Base-by-base conservation (phyloP, 768 basidiomycete species). In the Lentinula edodes region DNA sequence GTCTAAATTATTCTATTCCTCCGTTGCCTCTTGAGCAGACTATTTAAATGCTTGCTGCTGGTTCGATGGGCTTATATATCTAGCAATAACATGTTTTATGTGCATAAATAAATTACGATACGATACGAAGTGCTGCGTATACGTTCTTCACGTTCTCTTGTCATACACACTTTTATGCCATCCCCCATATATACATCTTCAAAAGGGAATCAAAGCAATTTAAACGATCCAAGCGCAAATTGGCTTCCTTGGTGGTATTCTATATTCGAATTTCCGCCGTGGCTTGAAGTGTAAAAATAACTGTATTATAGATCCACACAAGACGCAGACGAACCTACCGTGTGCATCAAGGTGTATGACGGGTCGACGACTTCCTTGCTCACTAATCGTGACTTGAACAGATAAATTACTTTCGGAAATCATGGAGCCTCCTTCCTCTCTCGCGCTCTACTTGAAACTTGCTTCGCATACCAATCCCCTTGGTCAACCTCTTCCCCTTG, bases 361-460 rank as follows among this genome's bases (percentile, higher is more conserved):
- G 28, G 28, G 28, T 28, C 28, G 28, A 2, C 28, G 28, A 28
- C 28, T 28, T 28, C 28, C 28, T 28, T 28, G 28, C 3, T 28
- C 3, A 28, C 28, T 28, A 28, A 28, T 28, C 3, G 28, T 28
- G 23, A 23, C 23, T 23, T 23, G 23, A 28, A 28, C 39, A 41
- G 39, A 28, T 41, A 51, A 18, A 45, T 61, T 76, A 82, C 62
- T 84, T 81, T 74, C 84, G 80, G 63, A 88, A 75, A 65, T 87
- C 85, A 18, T 91, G 74, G 64, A 94, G 77, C 71, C 82, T 89
- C 74, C 94, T 81, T 32, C 94, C 94, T 61, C 93, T 78, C 66
- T 90, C 91, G 57, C 90, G 78, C 78, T 95, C 92, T 20, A 95
- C 77, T 62, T 90, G 89, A 60, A 73, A 78, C 70, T 85, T 86